Evolutionary conservation across 352 stramenopile species (phyloP).

Genomic region (Pelagophyceae sp.): DNA sequence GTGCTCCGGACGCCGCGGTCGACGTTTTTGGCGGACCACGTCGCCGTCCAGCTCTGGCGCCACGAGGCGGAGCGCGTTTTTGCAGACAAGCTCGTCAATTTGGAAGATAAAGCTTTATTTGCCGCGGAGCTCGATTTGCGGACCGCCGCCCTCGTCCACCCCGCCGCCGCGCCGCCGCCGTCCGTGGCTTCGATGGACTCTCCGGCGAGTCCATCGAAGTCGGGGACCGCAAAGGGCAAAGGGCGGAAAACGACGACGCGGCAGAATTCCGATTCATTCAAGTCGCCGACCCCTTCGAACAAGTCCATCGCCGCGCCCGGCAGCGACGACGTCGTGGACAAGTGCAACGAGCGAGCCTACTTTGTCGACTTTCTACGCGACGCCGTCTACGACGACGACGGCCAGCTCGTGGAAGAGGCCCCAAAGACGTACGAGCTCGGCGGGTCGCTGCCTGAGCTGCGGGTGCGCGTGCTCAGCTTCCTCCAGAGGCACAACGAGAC

Average conservation of each 20-base stretch:
- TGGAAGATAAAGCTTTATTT: constrained; percentile 62
- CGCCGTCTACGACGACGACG: constrained; percentile 64
- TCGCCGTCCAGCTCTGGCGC: constrained; percentile 60
- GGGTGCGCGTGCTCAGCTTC: constrained; percentile 52
- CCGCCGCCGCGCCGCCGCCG: constrained; percentile 39
- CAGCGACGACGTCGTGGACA: constrained; percentile 18
- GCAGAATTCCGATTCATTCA: too few relatives aligned
- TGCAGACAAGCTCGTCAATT: constrained; percentile 55
- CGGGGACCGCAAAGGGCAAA: neutral
- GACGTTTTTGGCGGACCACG: constrained; percentile 1
- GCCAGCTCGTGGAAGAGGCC: constrained; percentile 59
- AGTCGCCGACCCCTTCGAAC: too few relatives aligned
- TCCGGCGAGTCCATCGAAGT: neutral
- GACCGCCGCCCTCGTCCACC: constrained; percentile 51
- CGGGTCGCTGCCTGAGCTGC: constrained; percentile 43
- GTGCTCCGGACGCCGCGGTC: constrained; percentile 47
- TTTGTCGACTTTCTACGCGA: constrained; percentile 77
- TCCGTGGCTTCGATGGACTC: too few relatives aligned
- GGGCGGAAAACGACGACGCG: neutral
- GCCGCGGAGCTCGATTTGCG: constrained; percentile 56
- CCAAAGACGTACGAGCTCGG: constrained; percentile 68
- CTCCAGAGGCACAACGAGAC: constrained; percentile 66
- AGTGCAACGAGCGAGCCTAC: constrained; percentile 34
- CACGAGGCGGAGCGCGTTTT: constrained; percentile 72
- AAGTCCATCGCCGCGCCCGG: constrained; percentile 31